Evolutionary conservation across 371 early-diverging fungal species (phyloP), one percentile per base, ranked within the genome.

Genomic region (Mucor mucedo): DNA sequence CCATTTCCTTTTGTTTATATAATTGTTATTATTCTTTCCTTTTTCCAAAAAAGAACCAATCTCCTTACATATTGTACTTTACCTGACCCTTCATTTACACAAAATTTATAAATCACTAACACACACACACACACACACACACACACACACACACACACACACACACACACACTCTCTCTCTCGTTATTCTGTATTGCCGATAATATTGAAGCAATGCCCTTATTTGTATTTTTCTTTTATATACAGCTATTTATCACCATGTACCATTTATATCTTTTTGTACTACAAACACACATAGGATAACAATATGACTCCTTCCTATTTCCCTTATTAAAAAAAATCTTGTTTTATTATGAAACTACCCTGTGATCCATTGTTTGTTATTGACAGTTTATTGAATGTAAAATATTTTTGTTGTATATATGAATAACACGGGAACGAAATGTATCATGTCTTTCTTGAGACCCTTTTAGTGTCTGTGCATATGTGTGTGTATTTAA

Each of bases 1-100:
- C 55, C 56, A 54, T 40, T 48, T 55, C 50, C 55, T 55, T 62
- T 55, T 55, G 49, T 55, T 33, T 61, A 60, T 60, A 48, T 28
- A 48, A 48, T 27, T 49, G 45, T 49, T 49, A 49, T 58, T 55
- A 16, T 55, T 38, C 10, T 28, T 55, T 16, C 21, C 41, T 38
- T 40, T 21, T 40, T 14, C 14, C 39, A 44, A 5, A 44, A 44
- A 44, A 44, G 14, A 44, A 44, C 35, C 35, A 35, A 35, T 35
- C 49, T 21, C 42, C 13, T 53, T 45, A 21, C 10, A 33, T 58
- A 55, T 40, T 27, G 28, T 55, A 55, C 28, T 27, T 41, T 35
- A 35, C 35, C 35, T 35, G 8, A 35, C 35, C 35, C 35, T 35
- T 35, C 35, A 35, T 35, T 35, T 35, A 35, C 8, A 35, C 35